Conservation (phyloP, 805 yeast genomes). For the Candida insectalens region DNA sequence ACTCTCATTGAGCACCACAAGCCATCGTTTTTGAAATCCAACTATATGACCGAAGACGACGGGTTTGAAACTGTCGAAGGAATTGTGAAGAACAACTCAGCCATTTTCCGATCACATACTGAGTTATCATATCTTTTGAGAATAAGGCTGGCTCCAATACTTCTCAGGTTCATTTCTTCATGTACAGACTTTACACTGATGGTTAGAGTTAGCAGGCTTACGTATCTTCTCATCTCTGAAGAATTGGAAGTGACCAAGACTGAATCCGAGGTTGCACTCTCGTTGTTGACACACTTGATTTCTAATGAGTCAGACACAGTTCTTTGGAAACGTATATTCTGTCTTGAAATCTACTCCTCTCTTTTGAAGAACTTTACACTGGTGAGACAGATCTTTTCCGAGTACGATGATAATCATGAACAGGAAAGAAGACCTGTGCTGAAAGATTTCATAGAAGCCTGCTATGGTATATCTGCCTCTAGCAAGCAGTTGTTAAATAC, state of each 20-base stretch:
- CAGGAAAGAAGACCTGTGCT: slow-evolving; percentile 53
- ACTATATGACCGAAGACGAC: slow-evolving; percentile 48
- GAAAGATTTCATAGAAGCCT: slow-evolving; percentile 39
- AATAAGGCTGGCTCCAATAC: slow-evolving; percentile 63
- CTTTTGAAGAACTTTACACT: slow-evolving; percentile 47
- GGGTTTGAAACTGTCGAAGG: slow-evolving; percentile 82
- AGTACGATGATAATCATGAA: slow-evolving; percentile 45
- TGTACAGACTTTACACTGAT: slow-evolving; percentile 55
- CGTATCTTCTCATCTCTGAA: slow-evolving; percentile 50
- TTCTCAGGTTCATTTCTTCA: slow-evolving; percentile 55
- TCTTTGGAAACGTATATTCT: slow-evolving; percentile 64
- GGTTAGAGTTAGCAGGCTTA: slow-evolving; percentile 67
- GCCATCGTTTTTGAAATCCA: slow-evolving; percentile 43
- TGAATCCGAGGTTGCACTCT: slow-evolving; percentile 75
- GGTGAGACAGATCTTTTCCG: slow-evolving; percentile 42
- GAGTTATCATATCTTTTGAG: slow-evolving; percentile 64
- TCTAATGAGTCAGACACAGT: slow-evolving; percentile 45
- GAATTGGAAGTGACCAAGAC: slow-evolving; percentile 54
- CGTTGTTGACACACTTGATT: slow-evolving; percentile 66
- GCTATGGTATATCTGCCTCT: slow-evolving; percentile 28
- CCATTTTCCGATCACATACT: slow-evolving; percentile 42
- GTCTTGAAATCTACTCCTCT: slow-evolving; percentile 62
- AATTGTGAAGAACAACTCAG: slow-evolving; percentile 53
- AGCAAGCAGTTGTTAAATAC: slow-evolving; percentile 24
- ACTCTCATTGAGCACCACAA: slow-evolving; percentile 48